Percentiles rank a stretch among this genome's conserved stretches.
Conservation (phyloP, 345 rosid genomes). For the Trapa bicornis region DNA sequence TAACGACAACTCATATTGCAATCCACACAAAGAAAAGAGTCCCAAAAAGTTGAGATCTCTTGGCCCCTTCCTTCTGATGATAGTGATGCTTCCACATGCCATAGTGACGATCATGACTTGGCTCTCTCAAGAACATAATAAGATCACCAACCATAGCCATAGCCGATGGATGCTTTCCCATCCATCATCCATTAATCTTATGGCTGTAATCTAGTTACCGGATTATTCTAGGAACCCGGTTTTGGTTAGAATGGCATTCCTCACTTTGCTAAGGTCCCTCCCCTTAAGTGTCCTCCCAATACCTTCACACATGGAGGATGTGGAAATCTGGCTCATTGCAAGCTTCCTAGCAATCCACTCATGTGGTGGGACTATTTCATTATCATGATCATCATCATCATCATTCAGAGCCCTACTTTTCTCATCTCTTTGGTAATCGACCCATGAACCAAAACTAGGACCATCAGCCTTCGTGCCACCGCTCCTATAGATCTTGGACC, state of each 20-base stretch:
- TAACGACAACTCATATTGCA: not conserved
- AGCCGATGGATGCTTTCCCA: too few relatives aligned
- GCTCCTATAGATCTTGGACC: slow-evolving; percentile 75
- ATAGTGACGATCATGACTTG: not conserved
- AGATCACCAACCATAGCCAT: not conserved
- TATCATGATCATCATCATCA: slow-evolving; percentile 11
- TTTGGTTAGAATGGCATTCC: slow-evolving; percentile 74
- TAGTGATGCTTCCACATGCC: not conserved
- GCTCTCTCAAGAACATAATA: not conserved
- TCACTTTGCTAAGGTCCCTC: slow-evolving; percentile 88
- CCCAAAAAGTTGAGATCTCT: not conserved
- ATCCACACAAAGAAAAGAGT: not conserved
- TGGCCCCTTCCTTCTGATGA: not conserved
- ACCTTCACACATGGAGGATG: slow-evolving; percentile 86
- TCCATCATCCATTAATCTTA: too few relatives aligned
- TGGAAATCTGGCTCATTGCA: slow-evolving; percentile 65
- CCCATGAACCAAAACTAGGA: not conserved
- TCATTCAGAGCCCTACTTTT: slow-evolving; percentile 1
- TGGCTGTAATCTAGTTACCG: too few relatives aligned
- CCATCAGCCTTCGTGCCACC: not conserved
- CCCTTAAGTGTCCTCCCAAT: slow-evolving; percentile 93
- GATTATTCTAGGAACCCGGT: slow-evolving; percentile 77
- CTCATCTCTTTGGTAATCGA: not conserved
- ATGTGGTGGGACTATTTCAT: slow-evolving; percentile 71
- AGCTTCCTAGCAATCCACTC: slow-evolving; percentile 89